Conservation (phyloP, 2,329 filamentous ascomycete species). For the Trichoderma sp. region DNA sequence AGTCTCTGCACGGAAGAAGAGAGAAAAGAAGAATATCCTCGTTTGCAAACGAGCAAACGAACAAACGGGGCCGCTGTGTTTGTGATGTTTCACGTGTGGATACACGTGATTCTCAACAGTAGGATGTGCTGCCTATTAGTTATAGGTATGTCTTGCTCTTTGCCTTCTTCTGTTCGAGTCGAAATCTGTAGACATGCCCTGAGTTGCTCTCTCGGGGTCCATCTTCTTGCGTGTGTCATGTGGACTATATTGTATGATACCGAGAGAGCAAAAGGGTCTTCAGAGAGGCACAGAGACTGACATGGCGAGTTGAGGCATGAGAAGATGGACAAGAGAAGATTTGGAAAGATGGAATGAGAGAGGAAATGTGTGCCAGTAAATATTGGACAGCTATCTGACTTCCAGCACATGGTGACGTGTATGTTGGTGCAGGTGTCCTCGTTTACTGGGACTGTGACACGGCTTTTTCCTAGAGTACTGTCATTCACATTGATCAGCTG, state of each 20-base stretch:
- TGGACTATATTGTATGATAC: not conserved
- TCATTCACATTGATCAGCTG: not conserved
- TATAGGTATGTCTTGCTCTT: accelerated
- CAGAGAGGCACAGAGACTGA: not conserved
- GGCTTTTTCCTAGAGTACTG: not conserved
- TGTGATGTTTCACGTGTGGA: too few species aligned
- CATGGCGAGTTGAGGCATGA: not conserved
- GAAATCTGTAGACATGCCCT: not conserved
- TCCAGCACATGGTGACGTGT: not conserved
- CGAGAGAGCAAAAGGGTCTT: not conserved
- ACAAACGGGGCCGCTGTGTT: too few species aligned
- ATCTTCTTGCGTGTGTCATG: not conserved
- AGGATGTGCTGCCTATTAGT: too few species aligned
- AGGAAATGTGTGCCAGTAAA: not conserved
- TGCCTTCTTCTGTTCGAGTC: not conserved
- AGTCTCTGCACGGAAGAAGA: too few species aligned
- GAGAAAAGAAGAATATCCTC: too few species aligned
- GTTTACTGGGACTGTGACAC: not conserved
- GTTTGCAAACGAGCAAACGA: too few species aligned
- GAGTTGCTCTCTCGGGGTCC: not conserved
- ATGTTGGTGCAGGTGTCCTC: not conserved
- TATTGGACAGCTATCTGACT: not conserved
- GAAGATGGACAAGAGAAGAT: not conserved
- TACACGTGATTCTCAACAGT: too few species aligned
- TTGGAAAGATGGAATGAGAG: not conserved